Evolutionary conservation across 768 basidiomycete species (phyloP), one percentile per base, ranked within the genome.

Genomic region (Mycena venus): DNA sequence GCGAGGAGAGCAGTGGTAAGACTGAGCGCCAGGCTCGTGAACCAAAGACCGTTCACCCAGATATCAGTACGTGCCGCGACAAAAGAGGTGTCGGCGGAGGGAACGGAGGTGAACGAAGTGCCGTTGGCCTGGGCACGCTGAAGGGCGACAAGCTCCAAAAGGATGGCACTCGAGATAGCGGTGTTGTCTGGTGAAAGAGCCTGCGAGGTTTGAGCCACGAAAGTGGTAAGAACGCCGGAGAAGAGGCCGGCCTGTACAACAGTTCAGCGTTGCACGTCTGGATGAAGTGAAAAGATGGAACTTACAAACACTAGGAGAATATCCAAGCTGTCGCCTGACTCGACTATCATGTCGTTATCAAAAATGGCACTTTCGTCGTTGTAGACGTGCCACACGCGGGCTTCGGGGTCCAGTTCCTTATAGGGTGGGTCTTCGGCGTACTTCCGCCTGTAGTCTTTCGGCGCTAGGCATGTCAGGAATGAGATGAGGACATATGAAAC

Each of bases 301-400:
- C 47, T 19, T n/a, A 49, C 47, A 19, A 49, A 38, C 27, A 71
- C 23, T n/a, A 69, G 68, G 21, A 72, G 31, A 11, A 71, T 71
- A 59, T 78, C 78, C 14, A 77, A 51, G 4, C 55, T 74, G 40
- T 78, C 72, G 40, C 59, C 36, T 31, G 68, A 66, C 23, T 70
- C 70, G 19, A 49, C 34, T 9, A 78, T 64, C 49, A 79, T 71
- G 14, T 72, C 73, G 19, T 47, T 34, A 32, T 77, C 77, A 29
- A 75, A 75, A 38, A 58, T 61, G 12, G 53, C 74, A 23, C 74
- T 66, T 40, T 78, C 74, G 4, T 73, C 77, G 21, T 73, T 63
- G 51, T 75, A 78, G 5, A 73, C 60, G 34, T 59, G 72, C 76
- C 77, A 76, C 14, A 78, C 69, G 15, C 74, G 77, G 4, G 72